Evolutionary conservation across 2,329 filamentous ascomycete genomes (phyloP).

Genomic region (Trichoderma koningiopsis): DNA sequence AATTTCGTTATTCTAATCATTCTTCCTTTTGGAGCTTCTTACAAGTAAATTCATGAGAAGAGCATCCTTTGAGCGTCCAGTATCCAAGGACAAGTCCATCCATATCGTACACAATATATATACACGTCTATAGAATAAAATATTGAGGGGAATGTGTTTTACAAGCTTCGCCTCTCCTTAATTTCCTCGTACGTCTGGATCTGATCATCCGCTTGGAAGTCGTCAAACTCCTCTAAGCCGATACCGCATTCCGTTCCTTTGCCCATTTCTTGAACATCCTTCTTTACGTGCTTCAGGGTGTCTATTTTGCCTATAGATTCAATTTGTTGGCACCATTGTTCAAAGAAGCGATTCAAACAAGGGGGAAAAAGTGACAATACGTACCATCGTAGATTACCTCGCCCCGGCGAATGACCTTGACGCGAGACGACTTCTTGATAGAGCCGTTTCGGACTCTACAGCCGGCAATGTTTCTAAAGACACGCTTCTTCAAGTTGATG

Average conservation of each 20-base stretch:
- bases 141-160: conserved; percentile 31
- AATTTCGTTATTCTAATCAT: neutral
- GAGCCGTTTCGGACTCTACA: conserved; percentile 83
- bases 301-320: conserved; percentile 66
- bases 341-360: neutral
- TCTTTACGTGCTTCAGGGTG: conserved; percentile 89
- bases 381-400: conserved; percentile 80
- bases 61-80: neutral
- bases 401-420: conserved; percentile 71
- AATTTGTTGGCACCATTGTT: neutral
- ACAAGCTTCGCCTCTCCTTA: conserved; percentile 66
- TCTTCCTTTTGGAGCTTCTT: neutral
- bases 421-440: conserved; percentile 64
- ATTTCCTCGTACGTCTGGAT: conserved; percentile 86
- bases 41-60: neutral
- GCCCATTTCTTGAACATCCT: conserved; percentile 83
- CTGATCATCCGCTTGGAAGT: conserved; percentile 77
- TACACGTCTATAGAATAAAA: conserved; percentile 8
- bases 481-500: conserved; percentile 74
- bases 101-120: conserved; percentile 26
- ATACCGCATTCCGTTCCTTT: conserved; percentile 96
- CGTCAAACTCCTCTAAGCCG: conserved; percentile 77
- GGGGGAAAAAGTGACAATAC: conserved; percentile 38
- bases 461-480: conserved; percentile 77
- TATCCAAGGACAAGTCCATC: conserved; percentile 12